phyloP scores from a whole-genome alignment of 2,329 filamentous ascomycete genomes.

The Colletotrichum scovillei region DNA sequence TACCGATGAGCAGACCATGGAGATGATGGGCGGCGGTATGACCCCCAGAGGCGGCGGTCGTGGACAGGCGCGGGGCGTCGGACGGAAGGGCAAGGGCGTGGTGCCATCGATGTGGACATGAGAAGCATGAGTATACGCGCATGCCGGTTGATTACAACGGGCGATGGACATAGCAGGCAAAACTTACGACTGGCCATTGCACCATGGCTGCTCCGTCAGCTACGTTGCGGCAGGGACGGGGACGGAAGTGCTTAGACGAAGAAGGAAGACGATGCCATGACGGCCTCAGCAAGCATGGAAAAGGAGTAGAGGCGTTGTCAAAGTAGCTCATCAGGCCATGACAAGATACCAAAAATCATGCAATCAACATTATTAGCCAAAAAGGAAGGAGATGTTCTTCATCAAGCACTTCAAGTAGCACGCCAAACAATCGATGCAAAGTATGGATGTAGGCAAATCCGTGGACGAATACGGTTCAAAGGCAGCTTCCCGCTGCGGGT shows the following conservation, averaged over 20 bases:
- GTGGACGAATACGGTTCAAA: neutral
- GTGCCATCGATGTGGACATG: slow-evolving; percentile 25
- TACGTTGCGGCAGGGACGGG: neutral
- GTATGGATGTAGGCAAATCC: neutral
- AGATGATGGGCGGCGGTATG: slow-evolving; percentile 39
- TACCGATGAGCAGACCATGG: slow-evolving; percentile 44
- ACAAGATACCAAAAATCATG: slow-evolving; percentile 24
- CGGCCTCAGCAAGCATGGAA: neutral
- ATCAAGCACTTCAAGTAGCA: neutral
- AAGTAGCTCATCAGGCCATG: neutral
- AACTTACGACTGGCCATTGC: neutral
- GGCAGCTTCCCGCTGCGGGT: slow-evolving; percentile 29
- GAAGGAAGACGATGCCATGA: neutral
- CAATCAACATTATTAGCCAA: neutral
- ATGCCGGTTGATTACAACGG: neutral
- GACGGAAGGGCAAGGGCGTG: slow-evolving; percentile 31
- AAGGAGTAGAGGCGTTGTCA: neutral
- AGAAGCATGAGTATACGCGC: neutral
- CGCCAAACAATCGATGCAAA: neutral
- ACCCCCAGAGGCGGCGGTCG: slow-evolving; percentile 34
- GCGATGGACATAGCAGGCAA: neutral
- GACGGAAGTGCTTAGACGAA: neutral
- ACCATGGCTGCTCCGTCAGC: neutral
- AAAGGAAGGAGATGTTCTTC: neutral
- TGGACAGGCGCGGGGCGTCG: slow-evolving; percentile 21